Conservation (phyloP, 345 rosid species). For the Heritiera littoralis region DNA sequence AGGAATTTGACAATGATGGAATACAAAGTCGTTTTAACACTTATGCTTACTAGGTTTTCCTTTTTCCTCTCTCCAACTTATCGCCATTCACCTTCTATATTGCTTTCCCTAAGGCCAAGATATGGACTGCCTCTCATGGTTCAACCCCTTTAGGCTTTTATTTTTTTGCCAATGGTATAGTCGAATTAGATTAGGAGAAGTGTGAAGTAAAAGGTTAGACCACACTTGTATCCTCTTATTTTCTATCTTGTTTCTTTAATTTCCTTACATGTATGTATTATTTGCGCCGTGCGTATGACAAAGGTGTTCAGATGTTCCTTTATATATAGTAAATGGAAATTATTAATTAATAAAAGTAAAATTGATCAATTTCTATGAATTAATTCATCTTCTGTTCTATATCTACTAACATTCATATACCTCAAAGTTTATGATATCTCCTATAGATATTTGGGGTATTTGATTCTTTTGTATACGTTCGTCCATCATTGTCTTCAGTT, state of each 20-base stretch:
- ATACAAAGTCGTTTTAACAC: slow-evolving; percentile 68
- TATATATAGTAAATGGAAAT: background rate
- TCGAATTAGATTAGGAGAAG: background rate
- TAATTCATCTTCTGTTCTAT: background rate
- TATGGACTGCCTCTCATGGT: slow-evolving; percentile 70
- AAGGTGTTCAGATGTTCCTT: background rate
- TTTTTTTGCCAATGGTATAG: background rate
- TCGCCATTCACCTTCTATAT: slow-evolving; percentile 60
- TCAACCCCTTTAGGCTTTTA: slow-evolving; percentile 39
- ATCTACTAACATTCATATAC: background rate
- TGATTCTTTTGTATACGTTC: too few species aligned
- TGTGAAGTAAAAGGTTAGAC: background rate
- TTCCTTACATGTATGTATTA: background rate
- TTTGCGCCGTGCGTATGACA: background rate
- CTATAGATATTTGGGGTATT: too few species aligned
- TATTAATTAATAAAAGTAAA: background rate
- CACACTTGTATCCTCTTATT: background rate
- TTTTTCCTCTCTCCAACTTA: slow-evolving; percentile 64
- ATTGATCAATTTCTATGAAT: background rate
- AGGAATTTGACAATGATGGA: slow-evolving; percentile 74
- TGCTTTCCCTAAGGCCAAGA: slow-evolving; percentile 77
- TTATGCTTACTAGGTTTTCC: slow-evolving; percentile 63
- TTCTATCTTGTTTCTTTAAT: background rate
- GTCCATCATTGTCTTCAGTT: too few species aligned
- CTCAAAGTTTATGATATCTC: too few species aligned